Conservation (phyloP, 1,139 yeast species). For the Pichia sp. region DNA sequence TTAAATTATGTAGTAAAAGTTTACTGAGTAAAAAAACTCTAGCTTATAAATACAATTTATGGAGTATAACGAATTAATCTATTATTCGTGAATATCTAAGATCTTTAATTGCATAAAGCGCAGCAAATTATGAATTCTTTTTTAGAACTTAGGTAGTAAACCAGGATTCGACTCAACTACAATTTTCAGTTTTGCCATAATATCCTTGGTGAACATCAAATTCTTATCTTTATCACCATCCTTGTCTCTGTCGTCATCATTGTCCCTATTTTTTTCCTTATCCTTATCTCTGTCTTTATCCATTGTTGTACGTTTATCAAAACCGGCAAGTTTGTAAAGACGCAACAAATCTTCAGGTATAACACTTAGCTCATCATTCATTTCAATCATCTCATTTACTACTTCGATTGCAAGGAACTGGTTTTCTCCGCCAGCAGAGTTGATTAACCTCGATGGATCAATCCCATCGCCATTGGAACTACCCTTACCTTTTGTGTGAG, state of each 20-base stretch:
- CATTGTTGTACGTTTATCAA: slow-evolving; percentile 17
- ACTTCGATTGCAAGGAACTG: slow-evolving; percentile 91
- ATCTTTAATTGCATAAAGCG: no score
- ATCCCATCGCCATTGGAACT: slow-evolving; percentile 12
- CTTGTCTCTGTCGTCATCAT: slow-evolving; percentile 3
- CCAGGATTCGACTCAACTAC: slow-evolving; percentile 17
- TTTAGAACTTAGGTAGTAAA: slow-evolving; percentile 9
- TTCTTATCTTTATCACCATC: slow-evolving; percentile 10
- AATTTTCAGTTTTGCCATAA: slow-evolving; percentile 24
- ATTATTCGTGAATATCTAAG: no score
- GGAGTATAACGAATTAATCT: neutral
- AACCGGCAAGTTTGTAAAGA: slow-evolving; percentile 28
- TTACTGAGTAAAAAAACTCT: neutral
- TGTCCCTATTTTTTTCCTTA: slow-evolving; percentile 11
- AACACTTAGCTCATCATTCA: slow-evolving; percentile 73
- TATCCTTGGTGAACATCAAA: slow-evolving; percentile 28
- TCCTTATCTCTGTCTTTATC: slow-evolving; percentile 12
- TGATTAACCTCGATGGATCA: slow-evolving; percentile 12
- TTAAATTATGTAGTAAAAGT: neutral
- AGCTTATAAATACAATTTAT: neutral
- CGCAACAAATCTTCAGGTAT: slow-evolving; percentile 58
- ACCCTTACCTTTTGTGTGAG: neutral
- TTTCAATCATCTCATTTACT: slow-evolving; percentile 75
- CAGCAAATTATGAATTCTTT: neutral
- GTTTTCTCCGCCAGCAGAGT: slow-evolving; percentile 54